Evolutionary conservation across 2,329 filamentous ascomycete genomes (phyloP), one percentile per base, ranked within the genome.

Genomic region (Penicillium brevicompactum): DNA sequence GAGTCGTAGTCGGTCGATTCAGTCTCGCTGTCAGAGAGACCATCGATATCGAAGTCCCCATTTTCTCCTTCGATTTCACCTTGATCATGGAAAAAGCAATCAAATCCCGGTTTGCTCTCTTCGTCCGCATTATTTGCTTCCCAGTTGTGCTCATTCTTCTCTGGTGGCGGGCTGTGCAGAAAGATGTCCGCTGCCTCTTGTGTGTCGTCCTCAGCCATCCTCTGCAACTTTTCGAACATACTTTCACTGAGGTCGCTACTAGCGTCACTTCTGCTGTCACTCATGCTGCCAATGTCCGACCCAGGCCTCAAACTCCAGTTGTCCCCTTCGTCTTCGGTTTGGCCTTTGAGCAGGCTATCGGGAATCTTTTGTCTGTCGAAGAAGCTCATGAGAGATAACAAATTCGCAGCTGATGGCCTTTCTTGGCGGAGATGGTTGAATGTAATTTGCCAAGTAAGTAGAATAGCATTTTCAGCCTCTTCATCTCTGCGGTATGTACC

Each of bases 401-500:
- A 53, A 14, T 66, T 56, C 11, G 64, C 61, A 11, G 71, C 69
- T 2, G 59, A 59, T 24, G 53, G 64, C 27, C 57, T 57, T 27
- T 24, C 54, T 45, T 62, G 9, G 1, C 46, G 60, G 18, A 74
- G 68, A n/a, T 65, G 41, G 9, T 72, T 63, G 53, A 73, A 74
- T 2, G 70, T 69, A 24, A 74, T 67, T 46, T 68, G 65, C 70
- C 64, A 74, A 1, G 70, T 74, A 4, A 57, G 27, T 14, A 70
- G 13, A 32, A 72, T 61, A 1, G 63, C 62, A 44, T 68, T 68
- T 11, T 61, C 60, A 1, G 62, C 60, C 13, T 60, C 55, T 22
- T 37, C 22, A 43, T 70, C 64, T 52, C 68, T 49, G 16, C 60
- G 56, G 8, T 67, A 38, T 8, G 41, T 32, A 0, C 65, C 65